Base-by-base conservation (phyloP, 495 filamentous ascomycete genomes). In the Aspergillus heteromorphus region DNA sequence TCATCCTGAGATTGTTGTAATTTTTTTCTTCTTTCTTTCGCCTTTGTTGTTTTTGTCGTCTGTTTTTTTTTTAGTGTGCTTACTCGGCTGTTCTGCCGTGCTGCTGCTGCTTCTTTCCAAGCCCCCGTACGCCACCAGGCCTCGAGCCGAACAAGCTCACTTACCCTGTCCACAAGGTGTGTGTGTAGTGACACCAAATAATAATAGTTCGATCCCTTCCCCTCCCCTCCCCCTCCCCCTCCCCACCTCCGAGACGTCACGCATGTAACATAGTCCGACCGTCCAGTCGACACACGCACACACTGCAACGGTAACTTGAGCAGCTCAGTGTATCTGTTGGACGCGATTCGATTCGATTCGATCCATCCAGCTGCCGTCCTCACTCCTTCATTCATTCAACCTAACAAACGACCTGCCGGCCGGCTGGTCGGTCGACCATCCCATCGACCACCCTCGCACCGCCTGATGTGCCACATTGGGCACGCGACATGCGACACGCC, bases 141-240 rank as follows among this genome's bases (percentile, higher is more conserved):
- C 34, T n/a, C 34, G 13, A 38, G n/a, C n/a, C 34, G 34, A 38
- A 38, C 34, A 38, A 38, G 34, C 34, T 38, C 34, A 38, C 34
- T 1, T 38, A 38, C 34, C 34, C 34, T 38, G 34, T 38, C 31
- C 34, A n/a, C 34, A 38, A 14, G 6, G 11, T 38, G n/a, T 4
- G 10, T 13, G 34, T n/a, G 34, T 5, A 7, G 34, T 38, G n/a
- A n/a, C 34, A 38, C 34, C 34, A 16, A 45, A 27, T 45, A 36
- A 40, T 40, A 43, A 45, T 16, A 17, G 43, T 16, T 14, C 23
- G 27, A 56, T 51, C 60, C 53, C 53, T 57, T 38, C 1, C 62
- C 53, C 55, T 57, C n/a, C 6, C 3, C 8, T 60, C 55, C 53
- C 60, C 53, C 53, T 57, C n/a, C 1, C 62, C 53, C 55, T 57